Conservation (phyloP, 495 filamentous ascomycete species). For the Astrocystis sublimbata region DNA sequence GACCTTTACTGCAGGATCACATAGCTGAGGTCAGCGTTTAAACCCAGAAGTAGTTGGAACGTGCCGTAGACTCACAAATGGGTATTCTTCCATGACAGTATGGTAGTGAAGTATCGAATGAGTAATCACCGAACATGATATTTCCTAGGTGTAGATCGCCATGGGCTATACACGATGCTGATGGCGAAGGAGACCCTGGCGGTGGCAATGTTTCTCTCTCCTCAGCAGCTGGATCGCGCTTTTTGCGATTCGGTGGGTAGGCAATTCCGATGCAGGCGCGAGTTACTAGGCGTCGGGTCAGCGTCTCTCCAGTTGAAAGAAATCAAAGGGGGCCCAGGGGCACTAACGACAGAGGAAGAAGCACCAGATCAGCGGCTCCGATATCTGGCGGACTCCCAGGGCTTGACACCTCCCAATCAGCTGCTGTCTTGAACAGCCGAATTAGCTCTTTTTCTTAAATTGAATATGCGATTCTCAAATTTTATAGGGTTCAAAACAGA, state of each 20-base stretch:
- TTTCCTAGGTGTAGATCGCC: background rate
- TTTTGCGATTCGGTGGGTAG: background rate
- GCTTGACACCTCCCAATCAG: background rate
- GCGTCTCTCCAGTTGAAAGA: too few relatives aligned
- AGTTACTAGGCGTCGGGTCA: background rate
- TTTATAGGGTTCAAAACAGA: too few relatives aligned
- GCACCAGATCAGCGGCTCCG: conserved; percentile 4
- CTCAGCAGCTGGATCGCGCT: background rate
- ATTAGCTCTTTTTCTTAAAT: background rate
- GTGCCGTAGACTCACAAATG: background rate
- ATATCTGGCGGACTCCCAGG: background rate
- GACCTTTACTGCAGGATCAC: background rate
- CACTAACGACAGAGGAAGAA: conserved; percentile 4
- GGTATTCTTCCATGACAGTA: background rate
- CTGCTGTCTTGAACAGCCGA: background rate
- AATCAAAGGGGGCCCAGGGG: background rate
- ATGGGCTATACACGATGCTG: background rate
- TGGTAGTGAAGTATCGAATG: background rate
- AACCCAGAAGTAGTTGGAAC: background rate
- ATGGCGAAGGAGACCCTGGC: background rate
- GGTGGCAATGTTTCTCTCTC: background rate
- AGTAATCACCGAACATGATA: conserved; percentile 2
- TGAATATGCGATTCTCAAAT: too few relatives aligned
- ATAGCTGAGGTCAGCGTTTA: background rate
- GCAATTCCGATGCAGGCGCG: background rate